Evolutionary conservation across 768 basidiomycete genomes (phyloP).

Genomic region (Botryobasidium botryosum): DNA sequence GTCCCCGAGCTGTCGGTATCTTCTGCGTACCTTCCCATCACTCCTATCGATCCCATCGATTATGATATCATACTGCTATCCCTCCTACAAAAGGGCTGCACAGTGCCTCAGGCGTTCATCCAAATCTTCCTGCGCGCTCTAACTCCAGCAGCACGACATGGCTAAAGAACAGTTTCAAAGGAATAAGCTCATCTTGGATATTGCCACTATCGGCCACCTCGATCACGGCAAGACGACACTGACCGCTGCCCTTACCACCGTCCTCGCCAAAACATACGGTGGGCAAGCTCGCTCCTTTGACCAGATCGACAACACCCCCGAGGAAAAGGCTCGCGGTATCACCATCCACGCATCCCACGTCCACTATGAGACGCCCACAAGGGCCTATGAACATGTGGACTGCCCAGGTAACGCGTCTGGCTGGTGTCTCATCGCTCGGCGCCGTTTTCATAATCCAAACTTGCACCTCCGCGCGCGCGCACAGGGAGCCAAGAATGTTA

Average conservation of each 20-base stretch:
- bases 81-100: too few species aligned
- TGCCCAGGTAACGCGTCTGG: conserved; percentile 46
- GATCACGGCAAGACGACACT: conserved; percentile 98
- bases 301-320: conserved; percentile 97
- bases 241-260: conserved; percentile 90
- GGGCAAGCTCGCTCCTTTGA: conserved; percentile 86
- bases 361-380: conserved; percentile 80
- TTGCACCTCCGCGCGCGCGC: background rate
- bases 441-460: conserved; percentile 14
- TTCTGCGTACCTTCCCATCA: too few species aligned
- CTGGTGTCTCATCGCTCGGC: too few species aligned
- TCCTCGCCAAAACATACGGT: conserved; percentile 59
- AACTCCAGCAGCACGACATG: too few species aligned
- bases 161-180: too few species aligned
- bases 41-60: too few species aligned
- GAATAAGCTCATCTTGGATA: conserved; percentile 94
- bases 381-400: conserved; percentile 97
- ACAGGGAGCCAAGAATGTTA: conserved; percentile 73
- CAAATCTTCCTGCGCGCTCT: too few species aligned
- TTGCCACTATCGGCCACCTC: conserved; percentile 90
- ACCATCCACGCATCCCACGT: conserved; percentile 98
- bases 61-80: too few species aligned
- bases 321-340: conserved; percentile 98
- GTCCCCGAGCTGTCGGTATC: too few species aligned
- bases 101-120: too few species aligned